These are phyloP conservation scores for Lachnellula cervina DNA, from an alignment of 2,329 filamentous ascomycete species.

Conservation along the genomic window DNA sequence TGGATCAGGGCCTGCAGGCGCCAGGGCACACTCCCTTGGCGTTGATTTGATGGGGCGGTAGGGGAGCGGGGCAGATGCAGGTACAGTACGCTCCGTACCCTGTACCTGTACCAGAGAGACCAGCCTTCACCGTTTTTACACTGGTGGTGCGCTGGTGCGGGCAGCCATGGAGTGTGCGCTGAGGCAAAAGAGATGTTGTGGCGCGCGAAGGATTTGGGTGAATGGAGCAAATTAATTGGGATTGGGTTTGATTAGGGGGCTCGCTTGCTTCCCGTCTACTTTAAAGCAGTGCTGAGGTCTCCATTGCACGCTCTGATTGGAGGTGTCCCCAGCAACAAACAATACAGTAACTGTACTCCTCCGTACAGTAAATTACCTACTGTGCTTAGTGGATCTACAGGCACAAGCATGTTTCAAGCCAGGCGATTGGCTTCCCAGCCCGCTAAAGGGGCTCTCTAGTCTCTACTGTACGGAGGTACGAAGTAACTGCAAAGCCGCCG, in stretches of 20 bases:
- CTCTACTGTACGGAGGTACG: too few relatives aligned
- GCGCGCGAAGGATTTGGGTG: not conserved
- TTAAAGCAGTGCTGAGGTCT: not conserved
- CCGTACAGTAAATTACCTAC: too few relatives aligned
- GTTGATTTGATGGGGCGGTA: not conserved
- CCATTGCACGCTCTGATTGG: not conserved
- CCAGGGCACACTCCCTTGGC: not conserved
- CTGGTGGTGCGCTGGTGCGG: not conserved
- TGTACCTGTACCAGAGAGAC: too few relatives aligned
- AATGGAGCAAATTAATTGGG: too few relatives aligned
- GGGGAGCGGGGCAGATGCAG: slow-evolving; percentile 7
- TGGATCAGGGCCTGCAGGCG: slow-evolving; percentile 7
- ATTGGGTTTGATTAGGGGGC: slow-evolving; percentile 12
- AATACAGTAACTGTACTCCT: not conserved
- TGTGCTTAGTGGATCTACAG: not conserved
- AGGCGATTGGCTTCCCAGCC: not conserved
- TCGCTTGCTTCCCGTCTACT: slow-evolving; percentile 1
- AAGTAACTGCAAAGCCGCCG: too few relatives aligned
- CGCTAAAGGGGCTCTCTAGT: not conserved
- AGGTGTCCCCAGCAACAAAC: not conserved
- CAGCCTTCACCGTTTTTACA: not conserved
- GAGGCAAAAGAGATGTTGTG: not conserved
- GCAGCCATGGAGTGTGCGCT: not conserved
- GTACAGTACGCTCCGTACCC: not conserved
- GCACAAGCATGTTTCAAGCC: not conserved